These are phyloP conservation scores for Ceratobasidium sp. DNA, from an alignment of 1,284 basidiomycete genomes.

Conservation along the genomic window DNA sequence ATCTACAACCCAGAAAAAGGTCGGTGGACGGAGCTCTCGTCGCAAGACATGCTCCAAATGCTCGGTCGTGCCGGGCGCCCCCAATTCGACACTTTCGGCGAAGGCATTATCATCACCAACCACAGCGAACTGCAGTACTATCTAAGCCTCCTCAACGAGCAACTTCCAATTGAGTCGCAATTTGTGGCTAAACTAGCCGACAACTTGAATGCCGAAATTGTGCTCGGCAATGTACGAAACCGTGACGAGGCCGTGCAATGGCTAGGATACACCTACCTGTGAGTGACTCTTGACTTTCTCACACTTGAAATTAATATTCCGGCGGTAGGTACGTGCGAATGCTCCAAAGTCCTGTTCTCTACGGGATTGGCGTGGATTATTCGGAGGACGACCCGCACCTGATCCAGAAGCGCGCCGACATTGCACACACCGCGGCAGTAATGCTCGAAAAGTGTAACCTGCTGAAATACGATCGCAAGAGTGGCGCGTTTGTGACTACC, in stretches of 20 bases:
- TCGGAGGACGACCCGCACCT: slow-evolving; percentile 83
- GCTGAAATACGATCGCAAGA: slow-evolving; percentile 90
- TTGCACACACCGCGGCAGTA: slow-evolving; percentile 92
- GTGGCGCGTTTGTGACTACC: slow-evolving; percentile 88
- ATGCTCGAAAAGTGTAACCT: slow-evolving; percentile 94
- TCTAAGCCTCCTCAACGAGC: slow-evolving; percentile 90
- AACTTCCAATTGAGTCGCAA: slow-evolving; percentile 96
- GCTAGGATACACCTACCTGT: slow-evolving; percentile 95
- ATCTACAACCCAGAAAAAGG: slow-evolving; percentile 99
- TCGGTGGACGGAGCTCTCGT: slow-evolving; percentile 94
- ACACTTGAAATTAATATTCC: slow-evolving; percentile 18
- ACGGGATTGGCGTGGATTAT: slow-evolving; percentile 91
- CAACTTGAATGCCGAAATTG: slow-evolving; percentile 97
- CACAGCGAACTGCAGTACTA: slow-evolving; percentile 98
- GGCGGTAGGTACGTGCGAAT: slow-evolving; percentile 86
- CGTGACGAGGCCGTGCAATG: slow-evolving; percentile 97
- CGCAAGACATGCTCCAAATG: slow-evolving; percentile 99
- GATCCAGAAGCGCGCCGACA: slow-evolving; percentile 94
- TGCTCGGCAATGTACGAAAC: slow-evolving; percentile 94
- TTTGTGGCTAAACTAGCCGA: slow-evolving; percentile 93
- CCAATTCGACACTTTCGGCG: slow-evolving; percentile 96
- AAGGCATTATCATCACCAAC: slow-evolving; percentile 99
- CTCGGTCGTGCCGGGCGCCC: slow-evolving; percentile 97
- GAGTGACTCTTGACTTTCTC: slow-evolving; percentile 50
- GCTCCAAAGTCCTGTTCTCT: slow-evolving; percentile 89